phyloP scores from a whole-genome alignment of 1,284 basidiomycete genomes.

The Psilocybe mexicana region DNA sequence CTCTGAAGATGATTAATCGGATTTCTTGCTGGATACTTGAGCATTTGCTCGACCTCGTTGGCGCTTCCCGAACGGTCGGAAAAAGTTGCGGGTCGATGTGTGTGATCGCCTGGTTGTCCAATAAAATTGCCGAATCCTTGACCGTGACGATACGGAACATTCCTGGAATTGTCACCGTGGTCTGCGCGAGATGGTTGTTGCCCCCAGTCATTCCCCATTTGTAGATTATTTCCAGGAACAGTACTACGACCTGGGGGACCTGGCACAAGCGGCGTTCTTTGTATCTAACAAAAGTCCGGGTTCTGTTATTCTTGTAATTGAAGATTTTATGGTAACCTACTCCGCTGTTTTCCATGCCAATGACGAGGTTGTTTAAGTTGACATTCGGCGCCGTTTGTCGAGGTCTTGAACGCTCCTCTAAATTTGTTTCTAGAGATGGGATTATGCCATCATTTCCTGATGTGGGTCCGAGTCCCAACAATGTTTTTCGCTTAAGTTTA shows the following conservation, averaged over 20 bases:
- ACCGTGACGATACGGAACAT: slow-evolving; percentile 47
- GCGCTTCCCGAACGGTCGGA: slow-evolving; percentile 69
- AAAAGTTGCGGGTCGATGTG: slow-evolving; percentile 45
- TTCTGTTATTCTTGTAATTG: background rate
- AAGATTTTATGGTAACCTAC: slow-evolving; percentile 33
- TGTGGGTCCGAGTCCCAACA: slow-evolving; percentile 45
- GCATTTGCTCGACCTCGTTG: slow-evolving; percentile 67
- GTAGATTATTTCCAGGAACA: slow-evolving; percentile 29
- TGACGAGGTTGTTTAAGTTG: slow-evolving; percentile 58
- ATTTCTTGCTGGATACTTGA: slow-evolving; percentile 30
- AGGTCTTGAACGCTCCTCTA: slow-evolving; percentile 22
- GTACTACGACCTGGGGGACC: slow-evolving; percentile 38
- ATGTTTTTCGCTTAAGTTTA: slow-evolving; percentile 75
- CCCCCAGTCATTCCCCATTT: slow-evolving; percentile 24
- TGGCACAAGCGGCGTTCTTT: slow-evolving; percentile 68
- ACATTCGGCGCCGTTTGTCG: slow-evolving; percentile 27
- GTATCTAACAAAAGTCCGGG: slow-evolving; percentile 47
- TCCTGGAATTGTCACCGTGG: slow-evolving; percentile 23
- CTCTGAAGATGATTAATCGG: slow-evolving; percentile 10
- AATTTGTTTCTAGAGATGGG: slow-evolving; percentile 15
- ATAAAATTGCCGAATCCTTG: slow-evolving; percentile 41
- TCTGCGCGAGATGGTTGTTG: slow-evolving; percentile 29
- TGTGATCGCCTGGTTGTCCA: slow-evolving; percentile 36
- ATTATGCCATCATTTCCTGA: slow-evolving; percentile 18
- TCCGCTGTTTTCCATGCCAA: slow-evolving; percentile 69